Base-by-base conservation (phyloP, 768 basidiomycete genomes). In the Calocybe indica region DNA sequence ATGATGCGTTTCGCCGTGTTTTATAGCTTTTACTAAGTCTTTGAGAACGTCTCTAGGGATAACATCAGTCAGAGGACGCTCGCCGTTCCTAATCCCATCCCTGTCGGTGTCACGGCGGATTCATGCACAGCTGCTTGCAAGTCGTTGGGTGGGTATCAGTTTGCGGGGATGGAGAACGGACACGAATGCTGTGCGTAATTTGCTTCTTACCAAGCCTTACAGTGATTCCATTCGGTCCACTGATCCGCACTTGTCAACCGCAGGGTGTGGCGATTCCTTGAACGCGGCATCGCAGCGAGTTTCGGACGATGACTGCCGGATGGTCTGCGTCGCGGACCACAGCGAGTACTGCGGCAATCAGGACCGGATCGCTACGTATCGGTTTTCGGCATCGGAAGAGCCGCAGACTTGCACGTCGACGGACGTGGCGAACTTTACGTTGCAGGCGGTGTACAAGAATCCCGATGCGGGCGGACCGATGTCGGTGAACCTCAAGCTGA, bases 111-210 rank as follows among this genome's bases (percentile, higher is more conserved):
- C 15, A 75, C 74, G 4, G 68, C 72, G 9, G 73, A 73, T 55
- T 72, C 72, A 1, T 80, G 78, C 53, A 74, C 71, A 2, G 57
- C 70, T 11, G 73, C 74, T 1, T 79, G 78, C 52, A 62, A 69
- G 39, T 66, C 66, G 30, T 64, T 70, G 6, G 64, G 63, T 14
- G 62, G 60, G 12, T 76, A 70, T 55, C 32, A 58, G 5, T 56
- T 64, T 34, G 75, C 76, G 0, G 78, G 78, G 13, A 46, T 75
- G 40, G 76, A 79, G 51, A 68, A 71, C 39, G 64, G 73, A 1
- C 63, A 62, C 32, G 71, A 78, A 55, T 78, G 77, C 55, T 79
- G 77, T 79, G 47, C 38, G 75, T 46, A 30, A 37, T 48, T 46
- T 31, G 14, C n/a, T 15, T 30, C 9, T 43, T 0, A 38, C 14